Evolutionary conservation across 441 rosid genomes (phyloP).

Genomic region (Erodium trifolium): DNA sequence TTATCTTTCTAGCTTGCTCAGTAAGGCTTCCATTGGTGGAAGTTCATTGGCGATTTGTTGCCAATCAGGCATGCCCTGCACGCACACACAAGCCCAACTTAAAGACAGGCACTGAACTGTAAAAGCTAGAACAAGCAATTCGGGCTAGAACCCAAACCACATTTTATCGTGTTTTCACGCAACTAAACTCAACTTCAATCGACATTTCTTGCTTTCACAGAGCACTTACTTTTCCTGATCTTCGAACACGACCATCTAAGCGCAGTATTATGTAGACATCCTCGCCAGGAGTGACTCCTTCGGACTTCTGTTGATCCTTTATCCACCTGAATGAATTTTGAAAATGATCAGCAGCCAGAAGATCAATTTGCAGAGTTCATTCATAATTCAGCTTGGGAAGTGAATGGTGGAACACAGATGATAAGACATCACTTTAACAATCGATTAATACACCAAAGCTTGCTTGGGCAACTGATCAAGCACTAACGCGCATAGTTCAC

Average conservation of each 20-base stretch:
- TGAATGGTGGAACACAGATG: neutral
- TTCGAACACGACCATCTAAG: slow-evolving; percentile 90
- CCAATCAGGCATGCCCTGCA: slow-evolving; percentile 95
- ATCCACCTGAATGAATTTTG: slow-evolving; percentile 57
- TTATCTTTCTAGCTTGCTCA: slow-evolving; percentile 81
- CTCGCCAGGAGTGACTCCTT: slow-evolving; percentile 76
- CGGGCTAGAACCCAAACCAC: neutral
- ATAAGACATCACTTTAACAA: no score
- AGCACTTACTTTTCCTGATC: slow-evolving; percentile 72
- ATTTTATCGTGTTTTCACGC: neutral
- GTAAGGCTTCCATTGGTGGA: slow-evolving; percentile 68
- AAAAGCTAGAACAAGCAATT: no score
- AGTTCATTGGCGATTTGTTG: slow-evolving; percentile 66
- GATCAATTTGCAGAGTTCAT: neutral
- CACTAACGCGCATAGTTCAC: no score
- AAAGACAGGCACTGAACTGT: no score
- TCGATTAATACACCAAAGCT: no score
- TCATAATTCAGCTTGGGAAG: neutral
- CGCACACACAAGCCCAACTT: neutral
- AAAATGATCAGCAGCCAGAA: slow-evolving; percentile 9
- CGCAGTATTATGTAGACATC: slow-evolving; percentile 81
- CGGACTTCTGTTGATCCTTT: slow-evolving; percentile 79
- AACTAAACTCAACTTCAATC: neutral
- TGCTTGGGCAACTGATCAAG: no score
- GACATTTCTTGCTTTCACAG: neutral